Conservation (phyloP, 331 rosid species). For the Rhamnella rubrinervis region DNA sequence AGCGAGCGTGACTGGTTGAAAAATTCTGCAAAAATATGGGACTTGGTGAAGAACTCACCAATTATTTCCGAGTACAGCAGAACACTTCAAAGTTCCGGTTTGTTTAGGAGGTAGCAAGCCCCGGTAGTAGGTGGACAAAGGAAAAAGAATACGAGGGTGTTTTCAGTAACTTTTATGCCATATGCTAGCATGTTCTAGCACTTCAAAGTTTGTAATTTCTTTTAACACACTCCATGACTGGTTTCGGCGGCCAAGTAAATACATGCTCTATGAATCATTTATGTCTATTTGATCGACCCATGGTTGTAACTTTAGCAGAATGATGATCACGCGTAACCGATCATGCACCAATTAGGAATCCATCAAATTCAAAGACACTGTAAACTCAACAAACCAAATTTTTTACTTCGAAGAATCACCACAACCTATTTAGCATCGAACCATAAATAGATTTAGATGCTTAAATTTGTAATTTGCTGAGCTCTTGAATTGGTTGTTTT, state of each 20-base stretch:
- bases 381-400: too few relatives aligned
- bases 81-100: constrained; percentile 65
- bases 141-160: not conserved
- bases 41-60: constrained; percentile 68
- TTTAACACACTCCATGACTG: not conserved
- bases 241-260: not conserved
- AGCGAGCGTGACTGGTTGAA: constrained; percentile 92
- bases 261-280: not conserved
- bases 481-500: too few relatives aligned
- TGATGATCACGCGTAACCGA: too few relatives aligned
- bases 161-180: not conserved
- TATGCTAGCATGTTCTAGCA: constrained; percentile 5
- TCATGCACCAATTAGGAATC: too few relatives aligned
- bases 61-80: constrained; percentile 62
- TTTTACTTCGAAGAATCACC: too few relatives aligned
- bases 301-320: too few relatives aligned
- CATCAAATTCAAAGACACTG: too few relatives aligned
- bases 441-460: too few relatives aligned
- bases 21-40: constrained; percentile 85
- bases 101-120: constrained; percentile 57
- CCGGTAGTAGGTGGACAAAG: too few relatives aligned
- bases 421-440: too few relatives aligned
- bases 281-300: not conserved
- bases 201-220: not conserved
- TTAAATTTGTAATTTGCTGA: too few relatives aligned